Evolutionary conservation across 148 eudicot genomes (phyloP).

Genomic region (Spergularia marina): DNA sequence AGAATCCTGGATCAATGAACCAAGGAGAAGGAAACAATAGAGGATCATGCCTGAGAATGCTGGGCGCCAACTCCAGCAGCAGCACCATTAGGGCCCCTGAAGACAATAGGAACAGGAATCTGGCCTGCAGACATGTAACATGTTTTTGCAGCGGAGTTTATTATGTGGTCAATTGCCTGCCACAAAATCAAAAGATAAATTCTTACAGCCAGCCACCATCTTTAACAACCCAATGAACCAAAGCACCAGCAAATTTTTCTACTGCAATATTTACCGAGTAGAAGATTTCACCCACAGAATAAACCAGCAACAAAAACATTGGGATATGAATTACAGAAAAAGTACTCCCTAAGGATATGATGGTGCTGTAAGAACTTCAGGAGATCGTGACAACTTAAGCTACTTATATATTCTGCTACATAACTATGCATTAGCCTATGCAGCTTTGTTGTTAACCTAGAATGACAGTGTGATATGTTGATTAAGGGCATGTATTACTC

Average conservation of each 20-base stretch:
- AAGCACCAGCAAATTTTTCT: too few species aligned
- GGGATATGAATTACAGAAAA: not conserved
- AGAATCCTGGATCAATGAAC: too few species aligned
- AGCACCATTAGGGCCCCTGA: slow-evolving; percentile 98
- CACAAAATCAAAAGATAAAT: not conserved
- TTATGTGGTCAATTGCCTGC: slow-evolving; percentile 71
- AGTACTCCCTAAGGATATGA: not conserved
- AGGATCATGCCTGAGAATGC: slow-evolving; percentile 66
- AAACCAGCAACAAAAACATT: not conserved
- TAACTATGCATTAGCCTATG: too few species aligned
- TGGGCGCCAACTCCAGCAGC: slow-evolving; percentile 99
- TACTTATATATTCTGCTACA: not conserved
- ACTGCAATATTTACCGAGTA: too few species aligned
- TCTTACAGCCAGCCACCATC: too few species aligned
- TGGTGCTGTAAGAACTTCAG: not conserved
- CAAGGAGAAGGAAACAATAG: too few species aligned
- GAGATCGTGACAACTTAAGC: not conserved
- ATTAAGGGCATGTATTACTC: too few species aligned
- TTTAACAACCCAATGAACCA: too few species aligned
- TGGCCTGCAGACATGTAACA: slow-evolving; percentile 99
- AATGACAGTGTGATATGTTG: too few species aligned
- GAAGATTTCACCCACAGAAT: not conserved
- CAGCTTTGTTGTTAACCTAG: too few species aligned
- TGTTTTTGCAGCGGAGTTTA: slow-evolving; percentile 95
- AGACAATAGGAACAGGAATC: slow-evolving; percentile 83